Conservation (phyloP, 148 eudicot genomes). For the Camellia granthamiana region DNA sequence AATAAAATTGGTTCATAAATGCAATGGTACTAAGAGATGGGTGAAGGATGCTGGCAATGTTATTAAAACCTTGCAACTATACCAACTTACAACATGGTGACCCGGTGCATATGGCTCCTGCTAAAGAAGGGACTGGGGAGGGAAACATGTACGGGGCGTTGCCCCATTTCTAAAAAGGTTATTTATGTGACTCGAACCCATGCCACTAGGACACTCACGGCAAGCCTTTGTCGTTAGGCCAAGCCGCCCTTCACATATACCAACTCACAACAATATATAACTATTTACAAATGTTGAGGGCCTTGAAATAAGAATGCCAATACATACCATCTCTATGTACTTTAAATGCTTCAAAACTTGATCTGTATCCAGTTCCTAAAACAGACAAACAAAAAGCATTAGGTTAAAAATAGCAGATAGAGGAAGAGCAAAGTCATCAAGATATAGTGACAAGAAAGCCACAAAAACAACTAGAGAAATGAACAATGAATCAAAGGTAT, state of each 20-base stretch:
- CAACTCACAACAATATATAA: background rate
- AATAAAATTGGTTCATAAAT: background rate
- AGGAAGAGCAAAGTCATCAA: background rate
- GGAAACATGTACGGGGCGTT: too few species aligned
- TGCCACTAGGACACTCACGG: too few species aligned
- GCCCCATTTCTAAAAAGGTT: too few species aligned
- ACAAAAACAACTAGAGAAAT: background rate
- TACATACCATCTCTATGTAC: constrained; percentile 76
- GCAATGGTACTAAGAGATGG: background rate
- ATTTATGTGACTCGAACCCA: too few species aligned
- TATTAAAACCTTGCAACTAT: background rate
- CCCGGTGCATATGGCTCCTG: too few species aligned
- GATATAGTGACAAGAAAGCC: background rate
- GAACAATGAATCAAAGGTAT: background rate
- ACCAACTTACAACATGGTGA: too few species aligned
- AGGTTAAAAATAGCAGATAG: background rate
- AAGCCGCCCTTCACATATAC: background rate
- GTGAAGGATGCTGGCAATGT: background rate
- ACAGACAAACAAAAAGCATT: constrained; percentile 13
- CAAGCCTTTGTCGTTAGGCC: too few species aligned
- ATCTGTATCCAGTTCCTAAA: constrained; percentile 77
- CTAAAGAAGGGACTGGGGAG: too few species aligned
- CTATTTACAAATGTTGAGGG: background rate
- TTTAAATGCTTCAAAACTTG: constrained; percentile 79
- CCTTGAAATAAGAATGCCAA: background rate